phyloP scores from a whole-genome alignment of 371 early-diverging fungal genomes.

The Mortierella sp. region DNA sequence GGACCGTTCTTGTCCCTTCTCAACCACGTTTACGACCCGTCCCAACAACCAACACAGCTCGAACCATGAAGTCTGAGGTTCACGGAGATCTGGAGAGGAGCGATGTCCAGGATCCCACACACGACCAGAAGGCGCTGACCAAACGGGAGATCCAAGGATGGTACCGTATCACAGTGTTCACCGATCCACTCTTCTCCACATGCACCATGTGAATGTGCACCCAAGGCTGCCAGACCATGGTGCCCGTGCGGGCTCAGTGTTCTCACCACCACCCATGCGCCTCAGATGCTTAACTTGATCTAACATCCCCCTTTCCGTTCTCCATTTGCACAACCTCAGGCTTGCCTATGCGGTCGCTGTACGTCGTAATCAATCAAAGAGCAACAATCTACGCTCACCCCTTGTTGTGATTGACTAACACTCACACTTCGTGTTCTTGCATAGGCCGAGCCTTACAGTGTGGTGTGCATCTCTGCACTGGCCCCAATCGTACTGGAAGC shows the following conservation, averaged over 20 bases:
- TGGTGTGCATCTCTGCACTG: slow-evolving; percentile 55
- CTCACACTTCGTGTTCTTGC: neutral
- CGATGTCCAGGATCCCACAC: neutral
- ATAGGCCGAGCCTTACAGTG: slow-evolving; percentile 55
- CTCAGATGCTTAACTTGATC: too few relatives aligned
- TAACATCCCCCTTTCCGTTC: neutral
- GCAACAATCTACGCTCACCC: too few relatives aligned
- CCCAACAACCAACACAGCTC: neutral
- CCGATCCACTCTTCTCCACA: neutral
- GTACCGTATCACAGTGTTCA: slow-evolving; percentile 1
- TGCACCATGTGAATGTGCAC: neutral
- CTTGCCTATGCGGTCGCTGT: slow-evolving; percentile 51
- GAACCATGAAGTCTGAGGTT: neutral
- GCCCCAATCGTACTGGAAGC: slow-evolving; percentile 62
- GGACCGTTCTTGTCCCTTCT: neutral
- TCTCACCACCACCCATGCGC: too few relatives aligned
- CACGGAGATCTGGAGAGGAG: slow-evolving; percentile 17
- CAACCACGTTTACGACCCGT: neutral
- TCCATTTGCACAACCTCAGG: slow-evolving; percentile 14
- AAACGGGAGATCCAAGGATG: slow-evolving; percentile 52
- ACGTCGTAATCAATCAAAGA: too few relatives aligned
- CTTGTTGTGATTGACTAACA: too few relatives aligned
- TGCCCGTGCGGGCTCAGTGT: too few relatives aligned
- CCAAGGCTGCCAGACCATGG: too few relatives aligned
- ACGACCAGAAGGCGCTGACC: slow-evolving; percentile 19